Conservation (phyloP, 441 rosid genomes). For the Hura crepitans region DNA sequence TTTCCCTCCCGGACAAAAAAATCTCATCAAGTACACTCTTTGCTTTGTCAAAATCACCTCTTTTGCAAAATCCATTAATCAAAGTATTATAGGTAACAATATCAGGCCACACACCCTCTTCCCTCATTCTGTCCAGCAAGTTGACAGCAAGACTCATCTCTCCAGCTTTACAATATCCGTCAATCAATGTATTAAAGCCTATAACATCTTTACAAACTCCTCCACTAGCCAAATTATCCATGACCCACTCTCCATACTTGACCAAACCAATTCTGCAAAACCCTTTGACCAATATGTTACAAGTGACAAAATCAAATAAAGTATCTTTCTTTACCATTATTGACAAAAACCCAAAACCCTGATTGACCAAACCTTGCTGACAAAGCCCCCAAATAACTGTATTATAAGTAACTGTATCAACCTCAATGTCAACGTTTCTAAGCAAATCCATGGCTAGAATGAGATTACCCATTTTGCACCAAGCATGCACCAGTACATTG, state of each 20-base stretch:
- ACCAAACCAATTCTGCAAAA: slow-evolving; percentile 56
- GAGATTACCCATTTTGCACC: slow-evolving; percentile 67
- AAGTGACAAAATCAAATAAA: slow-evolving; percentile 56
- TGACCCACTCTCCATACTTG: slow-evolving; percentile 50
- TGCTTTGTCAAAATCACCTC: slow-evolving; percentile 57
- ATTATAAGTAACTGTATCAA: slow-evolving; percentile 68
- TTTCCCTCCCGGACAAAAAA: slow-evolving; percentile 26
- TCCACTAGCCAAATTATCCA: slow-evolving; percentile 43
- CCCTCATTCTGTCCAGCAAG: slow-evolving; percentile 46
- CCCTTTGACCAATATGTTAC: slow-evolving; percentile 71
- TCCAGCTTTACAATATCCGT: slow-evolving; percentile 49
- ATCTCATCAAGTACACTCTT: slow-evolving; percentile 52
- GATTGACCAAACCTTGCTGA: slow-evolving; percentile 48
- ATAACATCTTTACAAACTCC: slow-evolving; percentile 48
- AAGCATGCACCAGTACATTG: slow-evolving; percentile 73
- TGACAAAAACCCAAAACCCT: slow-evolving; percentile 61
- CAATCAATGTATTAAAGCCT: slow-evolving; percentile 54
- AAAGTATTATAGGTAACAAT: slow-evolving; percentile 58
- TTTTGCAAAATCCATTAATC: slow-evolving; percentile 53
- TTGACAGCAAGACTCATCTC: slow-evolving; percentile 41
- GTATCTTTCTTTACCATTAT: slow-evolving; percentile 68
- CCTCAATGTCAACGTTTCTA: slow-evolving; percentile 39
- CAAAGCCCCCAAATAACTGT: slow-evolving; percentile 82
- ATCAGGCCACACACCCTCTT: slow-evolving; percentile 47
- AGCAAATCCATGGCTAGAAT: slow-evolving; percentile 51